Evolutionary conservation across 306 rosid genomes (phyloP), one percentile per base, ranked within the genome.

Genomic region (Vachellia pachyceras): DNA sequence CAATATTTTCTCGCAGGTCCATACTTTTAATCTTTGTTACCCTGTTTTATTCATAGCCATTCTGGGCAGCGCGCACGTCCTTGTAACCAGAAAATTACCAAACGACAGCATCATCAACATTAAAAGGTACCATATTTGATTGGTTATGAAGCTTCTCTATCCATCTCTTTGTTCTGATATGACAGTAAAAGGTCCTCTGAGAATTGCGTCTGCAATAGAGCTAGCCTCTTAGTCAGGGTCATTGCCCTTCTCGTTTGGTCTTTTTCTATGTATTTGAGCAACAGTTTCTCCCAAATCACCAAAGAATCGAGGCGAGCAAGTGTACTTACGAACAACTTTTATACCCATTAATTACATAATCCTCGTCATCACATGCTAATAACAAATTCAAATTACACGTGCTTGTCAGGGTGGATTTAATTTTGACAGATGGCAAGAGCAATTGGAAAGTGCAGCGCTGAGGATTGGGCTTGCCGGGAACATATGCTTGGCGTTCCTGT

Each of bases 181-280:
- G n/a, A n/a, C n/a, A n/a, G 87, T 89, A 0, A 92, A 84, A 84
- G 97, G 98, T 14, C 98, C 98, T 29, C 91, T 92, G 1, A 97
- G 98, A n/a, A 91, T 94, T 57, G 98, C 91, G 39, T 90, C 97
- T 0, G 71, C 78, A 63, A 81, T 80, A 25, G 98, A 91, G 72
- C 64, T 94, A 1, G 72, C 83, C 20, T 94, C 64, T 81, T 91
- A 69, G 9, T 84, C 37, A 92, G 92, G 93, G 90, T 94, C 87
- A 63, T 92, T 36, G 90, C 84, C 15, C 97, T 94, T 46, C 55
- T 94, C 0, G 41, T 83, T 11, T 93, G 97, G 97, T 87, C 90
- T 15, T 77, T 88, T 3, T 73, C 92, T 17, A 57, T 74, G 9
- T 84, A 82, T 73, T 42, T 90, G n/a, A 69, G 50, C 76, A 79